Evolutionary conservation across 129 eudicot species (phyloP), one percentile per base, ranked within the genome.

Genomic region (Pittosporum tobira): DNA sequence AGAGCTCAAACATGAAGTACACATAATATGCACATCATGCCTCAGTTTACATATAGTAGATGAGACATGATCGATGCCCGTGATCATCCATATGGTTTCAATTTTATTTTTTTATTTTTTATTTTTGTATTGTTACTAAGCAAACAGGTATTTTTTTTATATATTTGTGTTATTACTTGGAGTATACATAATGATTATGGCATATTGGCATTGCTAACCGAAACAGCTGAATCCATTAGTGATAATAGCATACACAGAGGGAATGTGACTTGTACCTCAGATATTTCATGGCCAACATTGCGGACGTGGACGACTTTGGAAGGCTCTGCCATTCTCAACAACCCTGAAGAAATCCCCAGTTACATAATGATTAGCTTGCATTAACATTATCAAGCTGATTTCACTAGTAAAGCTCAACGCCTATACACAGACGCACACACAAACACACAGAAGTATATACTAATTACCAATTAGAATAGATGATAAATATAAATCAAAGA

Each of bases 221-320:
- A 49, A 14, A n/a, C n/a, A n/a, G n/a, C n/a, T n/a, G n/a, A 34
- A n/a, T 51, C 18, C 44, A n/a, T 26, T 19, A 29, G 38, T 11
- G 16, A 49, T 15, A 64, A 36, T 2, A 8, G 64, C 9, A 23
- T 31, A 38, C 3, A 49, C 25, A 23, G 5, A 57, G 14, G 45
- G 13, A 19, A 1, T 5, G 3, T 11, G 19, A 13, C 21, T 30
- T 34, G 31, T 69, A 91, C 99, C 96, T 91, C 99, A 0, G 99
- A 79, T 29, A 91, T 84, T 76, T 91, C 99, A 58, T 87, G 99
- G 23, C 99, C 99, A 50, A 91, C 99, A 63, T 91, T 91, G 66
- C 99, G 99, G 18, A 91, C 94, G 54, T 91, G 99, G 73, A 91
- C 79, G 52, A 91, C 99, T 75, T 91, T 91, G 16, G 99, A 91